Evolutionary conservation across 352 stramenopile genomes (phyloP).

Genomic region (Globisporangium spiculum): DNA sequence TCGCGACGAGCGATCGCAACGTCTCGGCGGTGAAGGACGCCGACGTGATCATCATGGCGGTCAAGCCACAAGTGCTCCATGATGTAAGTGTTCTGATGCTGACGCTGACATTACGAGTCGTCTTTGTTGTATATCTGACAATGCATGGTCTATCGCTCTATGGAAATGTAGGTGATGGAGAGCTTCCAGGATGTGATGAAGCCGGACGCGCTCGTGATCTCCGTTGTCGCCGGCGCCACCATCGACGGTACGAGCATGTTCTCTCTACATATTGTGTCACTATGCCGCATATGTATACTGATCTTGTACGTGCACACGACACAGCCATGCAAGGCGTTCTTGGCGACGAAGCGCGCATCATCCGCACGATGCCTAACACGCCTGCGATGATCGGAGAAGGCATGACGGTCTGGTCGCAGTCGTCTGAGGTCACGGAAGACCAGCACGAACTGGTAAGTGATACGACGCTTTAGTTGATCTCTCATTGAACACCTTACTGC

Average conservation of each 20-base stretch:
- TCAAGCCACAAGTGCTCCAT: conserved; percentile 94
- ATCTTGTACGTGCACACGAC: not conserved
- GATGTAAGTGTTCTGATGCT: conserved; percentile 38
- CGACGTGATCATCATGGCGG: conserved; percentile 91
- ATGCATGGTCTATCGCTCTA: not conserved
- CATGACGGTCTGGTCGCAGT: conserved; percentile 93
- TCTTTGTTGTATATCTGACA: not conserved
- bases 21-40: conserved; percentile 60
- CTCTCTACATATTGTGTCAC: not conserved
- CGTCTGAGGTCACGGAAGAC: conserved; percentile 65
- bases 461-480: not conserved
- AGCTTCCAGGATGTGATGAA: conserved; percentile 59
- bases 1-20: conserved; percentile 65
- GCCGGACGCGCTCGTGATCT: conserved; percentile 68
- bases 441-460: conserved; percentile 55
- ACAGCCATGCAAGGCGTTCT: conserved; percentile 51
- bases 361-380: conserved; percentile 96
- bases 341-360: conserved; percentile 73
- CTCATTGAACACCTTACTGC: too few species aligned
- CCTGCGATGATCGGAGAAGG: conserved; percentile 93
- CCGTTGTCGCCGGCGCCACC: conserved; percentile 79
- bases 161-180: conserved; percentile 44
- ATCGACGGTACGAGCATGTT: conserved; percentile 40
- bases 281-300: not conserved
- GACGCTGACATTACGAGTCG: too few species aligned